A percentile compares a stretch with the other conserved stretches of the same genome.
These are phyloP conservation scores for Adansonia rubrostipa DNA, from an alignment of 441 rosid genomes.

Conservation along the genomic window DNA sequence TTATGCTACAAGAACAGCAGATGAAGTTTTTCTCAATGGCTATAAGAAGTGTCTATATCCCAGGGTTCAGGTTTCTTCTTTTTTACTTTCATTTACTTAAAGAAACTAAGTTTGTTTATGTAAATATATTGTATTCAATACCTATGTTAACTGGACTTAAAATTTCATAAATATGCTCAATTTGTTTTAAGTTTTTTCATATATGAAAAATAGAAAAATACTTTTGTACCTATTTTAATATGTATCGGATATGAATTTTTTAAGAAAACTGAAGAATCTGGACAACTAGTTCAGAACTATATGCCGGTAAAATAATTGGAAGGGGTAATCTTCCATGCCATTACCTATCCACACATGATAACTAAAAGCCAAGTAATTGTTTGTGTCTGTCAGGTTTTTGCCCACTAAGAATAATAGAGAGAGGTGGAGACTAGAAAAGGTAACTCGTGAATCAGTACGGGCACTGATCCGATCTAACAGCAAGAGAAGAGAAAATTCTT, in stretches of 20 bases:
- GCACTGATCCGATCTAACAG: slow-evolving; percentile 48
- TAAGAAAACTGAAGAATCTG: too few relatives aligned
- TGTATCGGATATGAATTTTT: too few relatives aligned
- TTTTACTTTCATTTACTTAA: neutral
- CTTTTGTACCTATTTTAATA: too few relatives aligned
- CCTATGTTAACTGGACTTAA: too few relatives aligned
- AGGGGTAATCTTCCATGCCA: neutral
- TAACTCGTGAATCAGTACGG: slow-evolving; percentile 58
- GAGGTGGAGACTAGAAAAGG: slow-evolving; percentile 64
- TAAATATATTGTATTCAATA: neutral
- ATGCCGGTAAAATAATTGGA: neutral
- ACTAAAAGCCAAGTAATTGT: too few relatives aligned
- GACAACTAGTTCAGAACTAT: neutral
- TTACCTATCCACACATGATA: too few relatives aligned
- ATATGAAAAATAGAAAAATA: too few relatives aligned
- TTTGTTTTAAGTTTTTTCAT: too few relatives aligned
- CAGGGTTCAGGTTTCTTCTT: slow-evolving; percentile 72
- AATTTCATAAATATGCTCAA: too few relatives aligned
- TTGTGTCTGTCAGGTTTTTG: slow-evolving; percentile 53
- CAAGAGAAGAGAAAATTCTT: slow-evolving; percentile 39
- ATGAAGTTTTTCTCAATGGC: slow-evolving; percentile 58
- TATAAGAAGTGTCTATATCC: slow-evolving; percentile 64
- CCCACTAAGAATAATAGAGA: slow-evolving; percentile 79
- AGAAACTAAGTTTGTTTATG: neutral
- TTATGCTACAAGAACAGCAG: slow-evolving; percentile 71